Evolutionary conservation across 495 filamentous ascomycete species (phyloP), one percentile per base, ranked within the genome.

Genomic region (Penicillium silybi): DNA sequence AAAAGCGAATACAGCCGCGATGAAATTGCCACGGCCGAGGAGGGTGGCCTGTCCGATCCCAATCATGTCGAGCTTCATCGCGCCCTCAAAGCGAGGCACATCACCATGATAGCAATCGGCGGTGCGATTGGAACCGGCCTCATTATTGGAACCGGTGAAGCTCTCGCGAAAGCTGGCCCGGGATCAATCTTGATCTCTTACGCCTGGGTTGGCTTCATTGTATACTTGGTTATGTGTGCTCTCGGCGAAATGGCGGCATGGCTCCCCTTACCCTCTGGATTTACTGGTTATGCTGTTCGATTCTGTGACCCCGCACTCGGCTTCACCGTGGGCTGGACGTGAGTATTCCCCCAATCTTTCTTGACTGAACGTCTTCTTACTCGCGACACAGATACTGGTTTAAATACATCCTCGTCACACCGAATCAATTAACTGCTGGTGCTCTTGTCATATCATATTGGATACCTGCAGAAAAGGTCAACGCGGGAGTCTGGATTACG

Each of bases 61-160:
- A 55, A 64, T 19, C 57, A 72, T 70, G 62, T 64, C 3, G 59
- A 70, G 11, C 68, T 90, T n/a, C 83, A 85, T 35, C 84, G 88
- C 43, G 86, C 82, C 15, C 76, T 92, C 47, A 84, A 86, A 58
- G 80, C 87, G 5, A 80, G 88, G 39, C 88, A 90, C 50, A 86
- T 92, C 64, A 86, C 87, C 61, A 92, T 92, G 90, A 95, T 96
- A 61, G 71, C 89, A 10, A 92, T 95, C 62, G 90, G 90, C 44
- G 90, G 90, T 59, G 89, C 89, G 18, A 88, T 95, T 57, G 89
- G 88, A 58, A 92, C 88, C 46, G 86, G 83, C 52, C 64, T 84
- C 44, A 80, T 84, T 57, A 84, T 84, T 53, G 82, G 79, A 60
- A 89, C 85, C 35, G 85, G 86, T 32, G 72, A 78, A 46, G 82